Base-by-base conservation (phyloP, 495 filamentous ascomycete species). In the Xylaria longipes region DNA sequence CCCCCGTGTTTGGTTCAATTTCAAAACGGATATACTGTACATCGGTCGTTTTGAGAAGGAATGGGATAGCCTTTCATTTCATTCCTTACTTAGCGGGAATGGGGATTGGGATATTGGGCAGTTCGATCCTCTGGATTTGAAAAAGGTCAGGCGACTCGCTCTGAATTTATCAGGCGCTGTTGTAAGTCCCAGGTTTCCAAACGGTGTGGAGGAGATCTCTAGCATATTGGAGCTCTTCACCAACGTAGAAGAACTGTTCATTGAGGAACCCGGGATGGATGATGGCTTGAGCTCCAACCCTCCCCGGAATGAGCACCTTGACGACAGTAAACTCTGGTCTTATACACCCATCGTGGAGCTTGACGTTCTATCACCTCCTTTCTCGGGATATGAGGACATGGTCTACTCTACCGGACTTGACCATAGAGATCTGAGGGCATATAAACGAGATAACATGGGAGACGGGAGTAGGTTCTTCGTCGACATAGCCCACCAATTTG, bases 1-100 rank as follows among this genome's bases (percentile, higher is more conserved):
- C 8, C 72, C 72, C n/a, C 60, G 14, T 5, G 66, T 46, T 22
- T 73, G 72, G 72, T 73, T 73, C 43, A 65, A 69, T 37, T 73
- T 73, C 62, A 46, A 50, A 45, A 48, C 29, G 4, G 72, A 73
- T 41, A 43, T 73, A 48, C 43, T 74, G 39, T 69, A 58, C 27
- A 33, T 69, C 41, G 39, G 50, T 31, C 15, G 29, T 2, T 43
- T 20, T 25, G 1, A 52, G 3, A 12, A 20, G 17, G 39, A 56
- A 2, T 65, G 48, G 48, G 11, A 27, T 5, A 14, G 4, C 20
- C 22, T 2, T 56, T 17, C 46, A 67, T 22, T 29, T 43, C 37
- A 46, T 31, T 41, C 1, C 58, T 17, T 69, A 25, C 48, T 69
- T 20, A 69, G 52, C 4, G 66, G 66, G 15, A 58, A 61, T 27